phyloP scores from a whole-genome alignment of 768 basidiomycete genomes.

The Phanerodontia chrysosporium region DNA sequence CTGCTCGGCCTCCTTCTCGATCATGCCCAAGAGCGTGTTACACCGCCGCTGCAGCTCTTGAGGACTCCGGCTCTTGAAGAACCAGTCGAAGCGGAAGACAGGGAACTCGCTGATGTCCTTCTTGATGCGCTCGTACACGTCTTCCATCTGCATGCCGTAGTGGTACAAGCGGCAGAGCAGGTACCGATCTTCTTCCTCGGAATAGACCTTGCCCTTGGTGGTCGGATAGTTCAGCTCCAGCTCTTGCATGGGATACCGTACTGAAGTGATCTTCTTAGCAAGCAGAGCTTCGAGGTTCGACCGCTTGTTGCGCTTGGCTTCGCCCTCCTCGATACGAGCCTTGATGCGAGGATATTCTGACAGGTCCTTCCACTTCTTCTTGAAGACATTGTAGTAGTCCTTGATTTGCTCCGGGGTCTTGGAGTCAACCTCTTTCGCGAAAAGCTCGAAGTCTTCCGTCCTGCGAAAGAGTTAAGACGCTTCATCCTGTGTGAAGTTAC shows the following conservation, averaged over 20 bases:
- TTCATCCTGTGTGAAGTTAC: background rate
- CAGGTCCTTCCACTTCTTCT: slow-evolving; percentile 84
- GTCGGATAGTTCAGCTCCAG: slow-evolving; percentile 93
- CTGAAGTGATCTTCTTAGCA: slow-evolving; percentile 75
- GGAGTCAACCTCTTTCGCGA: slow-evolving; percentile 81
- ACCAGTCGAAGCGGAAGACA: slow-evolving; percentile 97
- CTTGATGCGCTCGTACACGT: slow-evolving; percentile 94
- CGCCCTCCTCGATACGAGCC: slow-evolving; percentile 83
- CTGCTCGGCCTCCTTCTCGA: slow-evolving; percentile 83
- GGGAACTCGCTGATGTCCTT: slow-evolving; percentile 96
- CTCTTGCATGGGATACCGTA: slow-evolving; percentile 93
- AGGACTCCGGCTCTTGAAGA: slow-evolving; percentile 89
- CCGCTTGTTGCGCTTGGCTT: slow-evolving; percentile 84
- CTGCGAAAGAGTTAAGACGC: slow-evolving; percentile 32
- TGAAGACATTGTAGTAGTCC: slow-evolving; percentile 78
- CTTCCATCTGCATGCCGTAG: slow-evolving; percentile 85
- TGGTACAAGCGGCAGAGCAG: slow-evolving; percentile 84
- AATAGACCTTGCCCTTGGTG: slow-evolving; percentile 95
- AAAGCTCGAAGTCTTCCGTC: slow-evolving; percentile 60
- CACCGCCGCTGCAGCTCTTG: slow-evolving; percentile 87
- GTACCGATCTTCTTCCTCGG: slow-evolving; percentile 96
- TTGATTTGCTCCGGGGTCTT: slow-evolving; percentile 77
- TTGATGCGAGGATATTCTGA: slow-evolving; percentile 77
- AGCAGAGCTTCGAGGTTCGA: slow-evolving; percentile 78
- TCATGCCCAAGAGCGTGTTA: slow-evolving; percentile 82